Conservation (phyloP, 1,139 yeast genomes). For the Candida smagusa region DNA sequence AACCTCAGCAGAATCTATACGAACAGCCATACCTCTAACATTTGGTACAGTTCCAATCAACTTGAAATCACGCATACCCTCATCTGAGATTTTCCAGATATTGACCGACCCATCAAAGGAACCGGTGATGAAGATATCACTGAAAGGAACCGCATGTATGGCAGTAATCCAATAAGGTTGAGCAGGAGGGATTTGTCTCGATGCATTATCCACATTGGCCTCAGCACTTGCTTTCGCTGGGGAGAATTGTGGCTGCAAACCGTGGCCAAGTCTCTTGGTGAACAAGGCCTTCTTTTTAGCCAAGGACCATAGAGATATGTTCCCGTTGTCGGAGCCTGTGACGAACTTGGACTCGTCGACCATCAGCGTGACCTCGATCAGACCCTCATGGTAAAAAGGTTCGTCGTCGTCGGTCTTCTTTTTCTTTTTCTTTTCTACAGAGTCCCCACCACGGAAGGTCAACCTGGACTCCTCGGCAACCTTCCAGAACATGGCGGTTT, state of each 20-base stretch:
- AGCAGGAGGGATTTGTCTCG: conserved; percentile 57
- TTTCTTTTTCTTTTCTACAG: conserved; percentile 39
- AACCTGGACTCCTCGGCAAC: conserved; percentile 91
- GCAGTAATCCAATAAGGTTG: conserved; percentile 88
- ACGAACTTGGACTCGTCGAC: conserved; percentile 88
- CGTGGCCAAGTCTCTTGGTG: conserved; percentile 73
- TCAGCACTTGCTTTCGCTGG: conserved; percentile 70
- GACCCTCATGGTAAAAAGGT: conserved; percentile 68
- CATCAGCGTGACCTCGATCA: conserved; percentile 89
- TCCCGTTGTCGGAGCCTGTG: conserved; percentile 95
- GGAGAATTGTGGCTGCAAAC: conserved; percentile 53
- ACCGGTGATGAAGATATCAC: conserved; percentile 82
- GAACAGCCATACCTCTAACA: conserved; percentile 71
- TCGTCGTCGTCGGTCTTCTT: conserved; percentile 27
- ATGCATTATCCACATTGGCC: conserved; percentile 33
- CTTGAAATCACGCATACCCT: conserved; percentile 58
- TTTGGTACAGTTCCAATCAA: conserved; percentile 53
- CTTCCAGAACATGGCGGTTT: conserved; percentile 95
- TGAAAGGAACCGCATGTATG: conserved; percentile 81
- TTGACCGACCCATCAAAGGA: conserved; percentile 78
- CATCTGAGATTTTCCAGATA: conserved; percentile 69
- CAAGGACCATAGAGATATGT: conserved; percentile 80
- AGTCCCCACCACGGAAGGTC: conserved; percentile 90
- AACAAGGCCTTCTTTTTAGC: conserved; percentile 85
- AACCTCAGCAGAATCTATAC: conserved; percentile 62